phyloP scores from a whole-genome alignment of 1,139 yeast species.

The Hemisphaericaspora xylanilytica region DNA sequence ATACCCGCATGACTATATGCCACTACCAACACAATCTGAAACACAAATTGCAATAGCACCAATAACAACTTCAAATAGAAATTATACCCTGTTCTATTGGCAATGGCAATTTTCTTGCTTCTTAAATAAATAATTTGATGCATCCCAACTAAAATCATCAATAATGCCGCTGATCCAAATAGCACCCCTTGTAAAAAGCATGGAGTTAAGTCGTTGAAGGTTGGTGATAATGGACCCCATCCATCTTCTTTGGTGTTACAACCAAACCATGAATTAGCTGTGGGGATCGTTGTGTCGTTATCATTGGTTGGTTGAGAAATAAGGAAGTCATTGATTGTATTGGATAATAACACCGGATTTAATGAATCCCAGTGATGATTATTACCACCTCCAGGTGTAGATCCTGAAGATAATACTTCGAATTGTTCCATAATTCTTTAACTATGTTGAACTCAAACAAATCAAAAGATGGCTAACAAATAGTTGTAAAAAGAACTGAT shows the following conservation, averaged over 20 bases:
- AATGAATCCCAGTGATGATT: neutral
- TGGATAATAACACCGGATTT: neutral
- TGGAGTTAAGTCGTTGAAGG: conserved; percentile 69
- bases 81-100: conserved; percentile 39
- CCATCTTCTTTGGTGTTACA: conserved; percentile 48
- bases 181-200: conserved; percentile 78
- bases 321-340: conserved; percentile 1
- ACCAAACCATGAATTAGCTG: conserved; percentile 11
- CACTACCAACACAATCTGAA: conserved; percentile 25
- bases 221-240: conserved; percentile 66
- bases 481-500: neutral
- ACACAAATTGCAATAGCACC: conserved; percentile 38
- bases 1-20: conserved; percentile 37
- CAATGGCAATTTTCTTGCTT: conserved; percentile 27
- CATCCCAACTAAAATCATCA: conserved; percentile 55
- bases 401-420: conserved; percentile 1
- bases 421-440: neutral
- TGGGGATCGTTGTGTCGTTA: neutral
- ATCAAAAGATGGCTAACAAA: neutral
- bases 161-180: conserved; percentile 48
- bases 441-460: neutral
- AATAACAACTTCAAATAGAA: conserved; percentile 45
- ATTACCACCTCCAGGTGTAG: neutral
- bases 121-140: conserved; percentile 40
- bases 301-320: neutral